These are phyloP conservation scores for Pseudogymnoascus sp. DNA, from an alignment of 2,329 filamentous ascomycete species.

Conservation along the genomic window DNA sequence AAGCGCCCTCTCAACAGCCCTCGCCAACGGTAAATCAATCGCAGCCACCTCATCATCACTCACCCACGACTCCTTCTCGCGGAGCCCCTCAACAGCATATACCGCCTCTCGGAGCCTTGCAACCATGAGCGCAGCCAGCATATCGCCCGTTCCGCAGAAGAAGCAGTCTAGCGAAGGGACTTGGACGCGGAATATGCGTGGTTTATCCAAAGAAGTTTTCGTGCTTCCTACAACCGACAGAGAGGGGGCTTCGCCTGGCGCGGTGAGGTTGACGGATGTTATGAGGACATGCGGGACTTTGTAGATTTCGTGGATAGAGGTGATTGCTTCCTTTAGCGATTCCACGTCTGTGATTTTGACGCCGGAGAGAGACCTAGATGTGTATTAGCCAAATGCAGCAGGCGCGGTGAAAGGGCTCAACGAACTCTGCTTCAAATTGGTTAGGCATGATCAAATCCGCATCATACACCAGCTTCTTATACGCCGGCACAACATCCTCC, in stretches of 20 bases:
- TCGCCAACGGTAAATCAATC: slow-evolving; percentile 70
- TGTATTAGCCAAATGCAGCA: not conserved
- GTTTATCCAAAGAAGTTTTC: slow-evolving; percentile 46
- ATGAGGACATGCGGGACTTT: slow-evolving; percentile 82
- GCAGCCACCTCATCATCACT: slow-evolving; percentile 63
- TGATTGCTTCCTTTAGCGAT: slow-evolving; percentile 65
- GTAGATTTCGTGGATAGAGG: slow-evolving; percentile 66
- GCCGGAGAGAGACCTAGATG: slow-evolving; percentile 68
- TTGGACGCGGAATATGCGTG: slow-evolving; percentile 81
- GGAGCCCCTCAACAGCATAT: slow-evolving; percentile 38
- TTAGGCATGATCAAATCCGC: slow-evolving; percentile 93
- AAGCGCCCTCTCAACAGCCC: slow-evolving; percentile 76
- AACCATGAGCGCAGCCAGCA: slow-evolving; percentile 91
- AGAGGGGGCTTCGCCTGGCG: slow-evolving; percentile 42
- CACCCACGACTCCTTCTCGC: slow-evolving; percentile 58
- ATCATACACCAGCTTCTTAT: slow-evolving; percentile 67
- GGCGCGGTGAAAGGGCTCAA: slow-evolving; percentile 14
- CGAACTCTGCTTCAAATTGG: slow-evolving; percentile 92
- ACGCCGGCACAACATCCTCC: slow-evolving; percentile 83
- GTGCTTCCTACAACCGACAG: slow-evolving; percentile 73
- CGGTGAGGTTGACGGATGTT: slow-evolving; percentile 70
- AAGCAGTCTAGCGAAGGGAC: slow-evolving; percentile 86
- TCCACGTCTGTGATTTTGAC: slow-evolving; percentile 70
- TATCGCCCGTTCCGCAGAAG: slow-evolving; percentile 94
- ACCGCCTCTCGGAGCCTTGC: slow-evolving; percentile 82